Evolutionary conservation across 805 yeast genomes (phyloP), one percentile per base, ranked within the genome.

Genomic region (Spathaspora gorwiae): DNA sequence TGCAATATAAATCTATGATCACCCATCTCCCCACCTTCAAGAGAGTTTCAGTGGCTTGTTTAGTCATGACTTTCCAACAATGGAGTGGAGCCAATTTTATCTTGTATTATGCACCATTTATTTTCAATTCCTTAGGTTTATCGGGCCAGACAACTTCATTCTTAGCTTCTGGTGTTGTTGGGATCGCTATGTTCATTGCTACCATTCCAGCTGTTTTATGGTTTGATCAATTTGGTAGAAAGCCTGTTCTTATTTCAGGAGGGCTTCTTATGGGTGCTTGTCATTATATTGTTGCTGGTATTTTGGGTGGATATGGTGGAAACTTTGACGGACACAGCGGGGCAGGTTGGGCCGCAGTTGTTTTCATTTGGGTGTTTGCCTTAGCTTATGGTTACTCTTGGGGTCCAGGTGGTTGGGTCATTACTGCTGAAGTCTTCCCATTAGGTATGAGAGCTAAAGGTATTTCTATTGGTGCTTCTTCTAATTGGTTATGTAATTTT

Each of bases 401-500:
- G 56, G 57, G 48, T 42, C 67, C 68, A 39, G 56, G 64, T 54
- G 69, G 70, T 42, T 65, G 71, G 71, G 55, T 65, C 37, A 60
- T 55, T 54, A 66, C 67, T 30, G 65, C 70, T 26, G 71, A 66
- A 55, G 55, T 65, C 39, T 55, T 60, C 57, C 69, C 70, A 12
- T 56, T 66, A 56, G 59, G 66, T 52, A 62, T 65, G 38, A 64
- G 71, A 64, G 60, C 70, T 26, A 60, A 56, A 26, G 70, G 66
- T 45, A 52, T 64, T 8, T 68, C 68, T 36, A 48, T 66, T 29
- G 62, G 68, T 32, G 64, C 68, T 14, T 62, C 65, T 52, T 54
- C 66, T 40, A 66, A 65, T 55, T 66, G 72, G 72, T 47, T 64
- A 44, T 53, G 56, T 47, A 66, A 65, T 53, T 66, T 66, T 50